Conservation (phyloP, 108 stramenopile species). For the Discostella pseudostelligera region DNA sequence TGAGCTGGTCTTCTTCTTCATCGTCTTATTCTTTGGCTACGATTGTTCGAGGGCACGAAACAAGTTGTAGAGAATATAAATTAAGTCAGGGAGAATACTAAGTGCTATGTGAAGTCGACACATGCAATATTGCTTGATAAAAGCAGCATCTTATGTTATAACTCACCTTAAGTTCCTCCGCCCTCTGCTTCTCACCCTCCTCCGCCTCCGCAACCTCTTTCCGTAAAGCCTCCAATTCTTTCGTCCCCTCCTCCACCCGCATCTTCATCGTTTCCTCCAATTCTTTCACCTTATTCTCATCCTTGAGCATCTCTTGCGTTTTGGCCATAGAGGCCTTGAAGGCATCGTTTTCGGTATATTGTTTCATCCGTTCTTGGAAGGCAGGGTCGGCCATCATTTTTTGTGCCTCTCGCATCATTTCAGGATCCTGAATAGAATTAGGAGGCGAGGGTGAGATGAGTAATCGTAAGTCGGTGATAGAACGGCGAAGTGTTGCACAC, state of each 20-base stretch:
- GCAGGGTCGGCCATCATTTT: constrained; percentile 86
- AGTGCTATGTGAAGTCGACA: neutral
- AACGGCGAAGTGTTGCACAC: too few relatives aligned
- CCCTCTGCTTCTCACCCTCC: constrained; percentile 26
- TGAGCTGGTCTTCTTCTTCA: constrained; percentile 41
- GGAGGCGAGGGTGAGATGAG: neutral
- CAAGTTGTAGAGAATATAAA: neutral
- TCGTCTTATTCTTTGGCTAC: constrained; percentile 41
- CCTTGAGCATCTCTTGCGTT: constrained; percentile 69
- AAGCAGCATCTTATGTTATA: constrained; percentile 7
- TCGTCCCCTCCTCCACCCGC: constrained; percentile 64
- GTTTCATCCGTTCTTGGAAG: constrained; percentile 83
- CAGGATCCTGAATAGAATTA: constrained; percentile 66
- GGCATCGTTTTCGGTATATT: constrained; percentile 57
- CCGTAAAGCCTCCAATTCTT: constrained; percentile 54
- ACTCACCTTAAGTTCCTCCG: constrained; percentile 30
- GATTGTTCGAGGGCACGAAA: neutral
- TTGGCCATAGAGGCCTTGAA: constrained; percentile 67
- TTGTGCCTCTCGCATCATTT: constrained; percentile 84
- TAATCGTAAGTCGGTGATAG: neutral
- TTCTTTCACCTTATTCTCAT: constrained; percentile 75
- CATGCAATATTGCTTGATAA: neutral
- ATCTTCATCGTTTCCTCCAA: constrained; percentile 68
- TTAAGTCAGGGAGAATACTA: neutral
- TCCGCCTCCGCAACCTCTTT: constrained; percentile 53